Conservation (phyloP, 2,329 filamentous ascomycete genomes). For the Fusarium sp. region DNA sequence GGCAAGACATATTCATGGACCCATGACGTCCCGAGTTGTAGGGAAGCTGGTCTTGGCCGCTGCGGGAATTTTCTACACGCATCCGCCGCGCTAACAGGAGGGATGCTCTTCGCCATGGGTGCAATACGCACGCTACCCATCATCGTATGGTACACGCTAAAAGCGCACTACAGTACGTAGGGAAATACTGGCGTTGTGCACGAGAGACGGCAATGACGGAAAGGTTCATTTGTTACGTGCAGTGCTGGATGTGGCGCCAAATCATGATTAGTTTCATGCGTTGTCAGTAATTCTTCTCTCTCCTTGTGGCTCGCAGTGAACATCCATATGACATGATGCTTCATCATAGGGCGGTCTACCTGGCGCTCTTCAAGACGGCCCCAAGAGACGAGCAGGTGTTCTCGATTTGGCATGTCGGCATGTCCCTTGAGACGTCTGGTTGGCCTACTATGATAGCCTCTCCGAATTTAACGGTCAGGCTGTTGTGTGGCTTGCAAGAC, state of each 20-base stretch:
- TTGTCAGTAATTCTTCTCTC: background rate
- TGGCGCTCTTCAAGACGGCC: constrained; percentile 5
- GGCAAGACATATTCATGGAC: background rate
- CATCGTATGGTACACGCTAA: constrained; percentile 9
- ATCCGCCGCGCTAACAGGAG: constrained; percentile 18
- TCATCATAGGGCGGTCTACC: constrained; percentile 13
- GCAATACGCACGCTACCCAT: background rate
- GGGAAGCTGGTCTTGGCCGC: constrained; percentile 5
- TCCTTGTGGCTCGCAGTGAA: constrained; percentile 7
- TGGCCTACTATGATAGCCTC: constrained; percentile 7
- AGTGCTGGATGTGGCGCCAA: constrained; percentile 6
- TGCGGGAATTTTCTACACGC: constrained; percentile 22
- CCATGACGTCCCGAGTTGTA: constrained; percentile 14
- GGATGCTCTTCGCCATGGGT: constrained; percentile 2
- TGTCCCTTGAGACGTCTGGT: constrained; percentile 9
- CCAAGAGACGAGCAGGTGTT: constrained; percentile 12
- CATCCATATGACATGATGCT: background rate
- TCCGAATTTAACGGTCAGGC: background rate
- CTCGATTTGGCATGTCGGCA: constrained; percentile 7
- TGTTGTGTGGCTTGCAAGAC: constrained; percentile 10
- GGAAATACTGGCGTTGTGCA: constrained; percentile 2
- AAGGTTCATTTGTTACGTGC: background rate
- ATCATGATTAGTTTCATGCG: background rate
- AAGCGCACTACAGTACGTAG: background rate
- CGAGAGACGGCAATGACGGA: background rate